phyloP scores from a whole-genome alignment of 192 early-diverging fungal genomes.

The Podila clonocystis region DNA sequence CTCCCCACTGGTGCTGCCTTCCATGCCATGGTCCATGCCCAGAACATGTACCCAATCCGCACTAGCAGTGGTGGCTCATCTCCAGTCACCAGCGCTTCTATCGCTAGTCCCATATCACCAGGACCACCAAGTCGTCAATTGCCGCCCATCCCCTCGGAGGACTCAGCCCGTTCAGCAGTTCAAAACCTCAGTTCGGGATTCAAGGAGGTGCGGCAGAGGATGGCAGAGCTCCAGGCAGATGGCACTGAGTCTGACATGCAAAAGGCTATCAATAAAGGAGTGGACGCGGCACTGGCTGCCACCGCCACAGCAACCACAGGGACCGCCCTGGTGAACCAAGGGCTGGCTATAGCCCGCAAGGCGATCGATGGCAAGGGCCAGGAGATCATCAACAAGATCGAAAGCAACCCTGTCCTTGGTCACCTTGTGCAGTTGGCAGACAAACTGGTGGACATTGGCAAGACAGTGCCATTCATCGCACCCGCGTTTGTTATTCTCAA shows the following conservation, averaged over 20 bases:
- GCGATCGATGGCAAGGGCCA: neutral
- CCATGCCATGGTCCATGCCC: constrained; percentile 17
- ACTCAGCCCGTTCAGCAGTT: neutral
- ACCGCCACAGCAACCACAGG: constrained; percentile 3
- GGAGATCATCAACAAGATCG: constrained; percentile 20
- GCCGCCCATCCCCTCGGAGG: constrained; percentile 22
- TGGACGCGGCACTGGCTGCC: constrained; percentile 13
- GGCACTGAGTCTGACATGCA: neutral
- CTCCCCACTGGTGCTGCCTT: constrained; percentile 21
- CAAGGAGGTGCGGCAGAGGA: constrained; percentile 15
- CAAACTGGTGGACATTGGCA: constrained; percentile 55
- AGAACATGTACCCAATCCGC: constrained; percentile 16
- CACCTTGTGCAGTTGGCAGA: constrained; percentile 51
- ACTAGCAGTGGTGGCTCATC: constrained; percentile 5
- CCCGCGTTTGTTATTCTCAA: constrained; percentile 63
- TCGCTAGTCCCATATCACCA: constrained; percentile 17
- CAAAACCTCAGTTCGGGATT: constrained; percentile 6
- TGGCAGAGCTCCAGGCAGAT: constrained; percentile 3
- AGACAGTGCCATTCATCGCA: constrained; percentile 58
- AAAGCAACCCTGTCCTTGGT: constrained; percentile 29
- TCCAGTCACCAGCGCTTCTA: neutral
- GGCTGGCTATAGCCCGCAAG: constrained; percentile 14
- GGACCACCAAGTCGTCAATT: constrained; percentile 31
- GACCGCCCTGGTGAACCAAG: constrained; percentile 1
- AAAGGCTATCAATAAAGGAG: constrained; percentile 10